Percentiles rank a stretch among this genome's conserved stretches.
Conservation (phyloP, 2,329 filamentous ascomycete species). For the Cladosporium sp. region DNA sequence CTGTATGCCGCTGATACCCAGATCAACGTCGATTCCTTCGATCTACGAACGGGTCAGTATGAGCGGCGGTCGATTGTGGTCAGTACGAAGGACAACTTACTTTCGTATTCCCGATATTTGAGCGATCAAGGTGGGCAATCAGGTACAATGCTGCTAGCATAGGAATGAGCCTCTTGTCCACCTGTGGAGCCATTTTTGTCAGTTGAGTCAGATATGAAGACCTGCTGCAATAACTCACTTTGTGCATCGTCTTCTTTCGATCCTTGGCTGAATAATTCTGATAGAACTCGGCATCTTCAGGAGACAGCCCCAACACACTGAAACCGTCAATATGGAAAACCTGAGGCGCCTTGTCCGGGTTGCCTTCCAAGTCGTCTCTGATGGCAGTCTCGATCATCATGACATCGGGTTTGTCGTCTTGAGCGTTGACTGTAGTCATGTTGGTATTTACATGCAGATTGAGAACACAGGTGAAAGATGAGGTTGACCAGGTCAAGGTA, state of each 20-base stretch:
- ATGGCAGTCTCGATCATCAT: slow-evolving; percentile 3
- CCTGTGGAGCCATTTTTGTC: not conserved
- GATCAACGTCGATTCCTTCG: slow-evolving; percentile 13
- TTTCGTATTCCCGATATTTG: slow-evolving; percentile 18
- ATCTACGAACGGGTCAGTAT: not conserved
- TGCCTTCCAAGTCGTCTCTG: not conserved
- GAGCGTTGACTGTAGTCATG: slow-evolving; percentile 34
- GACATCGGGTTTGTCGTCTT: slow-evolving; percentile 50
- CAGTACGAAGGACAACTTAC: not conserved
- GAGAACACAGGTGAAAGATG: not conserved
- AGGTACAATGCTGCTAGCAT: not conserved
- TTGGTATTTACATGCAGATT: not conserved
- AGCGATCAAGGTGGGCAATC: not conserved
- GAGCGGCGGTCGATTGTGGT: too few relatives aligned
- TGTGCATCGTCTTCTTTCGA: slow-evolving; percentile 18
- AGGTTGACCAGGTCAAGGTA: not conserved
- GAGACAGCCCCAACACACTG: slow-evolving; percentile 3
- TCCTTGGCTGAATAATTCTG: slow-evolving; percentile 2
- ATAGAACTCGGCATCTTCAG: slow-evolving; percentile 22
- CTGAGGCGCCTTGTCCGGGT: not conserved
- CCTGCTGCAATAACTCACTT: slow-evolving; percentile 5
- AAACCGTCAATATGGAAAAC: slow-evolving; percentile 4
- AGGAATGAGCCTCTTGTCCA: not conserved
- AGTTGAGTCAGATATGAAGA: not conserved
- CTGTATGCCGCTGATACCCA: slow-evolving; percentile 14